Conservation (phyloP, 768 basidiomycete genomes). For the Trametes cingulata region DNA sequence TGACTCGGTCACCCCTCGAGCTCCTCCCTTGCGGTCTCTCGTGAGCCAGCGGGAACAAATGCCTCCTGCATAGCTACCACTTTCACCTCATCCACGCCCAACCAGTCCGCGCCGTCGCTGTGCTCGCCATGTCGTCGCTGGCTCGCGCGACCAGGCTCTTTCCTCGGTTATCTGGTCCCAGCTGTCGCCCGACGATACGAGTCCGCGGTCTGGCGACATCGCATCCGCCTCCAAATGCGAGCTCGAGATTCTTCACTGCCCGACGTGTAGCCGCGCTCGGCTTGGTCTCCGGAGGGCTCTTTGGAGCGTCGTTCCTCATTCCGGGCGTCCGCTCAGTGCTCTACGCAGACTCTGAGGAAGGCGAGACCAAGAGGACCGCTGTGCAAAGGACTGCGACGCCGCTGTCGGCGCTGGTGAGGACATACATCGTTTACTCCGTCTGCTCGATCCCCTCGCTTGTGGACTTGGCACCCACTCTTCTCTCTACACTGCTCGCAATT, state of each 20-base stretch:
- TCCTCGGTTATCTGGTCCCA: neutral
- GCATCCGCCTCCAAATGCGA: neutral
- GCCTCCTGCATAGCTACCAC: neutral
- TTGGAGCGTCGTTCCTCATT: neutral
- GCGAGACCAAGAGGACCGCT: neutral
- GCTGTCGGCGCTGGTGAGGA: constrained; percentile 51
- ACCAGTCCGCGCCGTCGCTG: neutral
- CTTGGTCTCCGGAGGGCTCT: neutral
- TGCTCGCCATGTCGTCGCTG: constrained; percentile 8
- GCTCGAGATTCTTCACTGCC: neutral
- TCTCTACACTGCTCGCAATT: constrained; percentile 59
- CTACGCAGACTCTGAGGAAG: constrained; percentile 27
- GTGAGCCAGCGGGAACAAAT: neutral
- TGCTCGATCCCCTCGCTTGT: constrained; percentile 78
- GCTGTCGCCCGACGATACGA: neutral
- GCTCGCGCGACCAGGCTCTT: constrained; percentile 6
- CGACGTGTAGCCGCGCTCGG: constrained; percentile 1
- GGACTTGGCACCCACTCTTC: constrained; percentile 68
- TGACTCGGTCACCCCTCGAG: constrained; percentile 8
- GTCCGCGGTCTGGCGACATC: neutral
- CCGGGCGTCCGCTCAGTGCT: neutral
- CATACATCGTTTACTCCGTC: constrained; percentile 82
- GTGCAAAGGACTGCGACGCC: constrained; percentile 13
- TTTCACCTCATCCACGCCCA: neutral
- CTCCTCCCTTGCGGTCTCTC: neutral